Evolutionary conservation across 305 asterid genomes (phyloP), one percentile per base, ranked within the genome.

Genomic region (Solanum hybrid): DNA sequence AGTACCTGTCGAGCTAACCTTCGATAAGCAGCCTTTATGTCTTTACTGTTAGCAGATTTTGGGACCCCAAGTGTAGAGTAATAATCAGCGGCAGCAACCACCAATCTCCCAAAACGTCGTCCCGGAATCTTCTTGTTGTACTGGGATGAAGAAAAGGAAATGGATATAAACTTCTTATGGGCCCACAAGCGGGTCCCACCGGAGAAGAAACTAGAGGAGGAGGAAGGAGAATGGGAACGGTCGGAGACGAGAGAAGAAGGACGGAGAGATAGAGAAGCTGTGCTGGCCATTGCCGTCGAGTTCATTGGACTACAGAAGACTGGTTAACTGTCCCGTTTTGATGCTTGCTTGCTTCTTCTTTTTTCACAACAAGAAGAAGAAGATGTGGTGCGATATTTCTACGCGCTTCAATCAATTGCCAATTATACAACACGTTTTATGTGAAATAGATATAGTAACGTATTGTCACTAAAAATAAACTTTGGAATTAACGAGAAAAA

Each of bases 21-120:
- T 89, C 99, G 94, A 91, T 97, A 98, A 89, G 99, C 99, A 88
- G 99, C 95, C 91, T 98, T 98, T 80, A 98, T 98, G n/a, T 97
- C 99, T 93, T 98, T 97, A 88, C 78, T 78, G 65, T 89, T 93
- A 89, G 99, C 98, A 57, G 98, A 98, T 91, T 98, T 98, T 2
- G 98, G 93, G 51, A 97, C 97, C 32, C 99, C 98, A 20, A 98
- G 97, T 39, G 99, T 96, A 36, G 98, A 94, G 93, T 98, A 98
- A 90, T 94, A 98, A 95, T 98, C 99, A 68, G 97, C 97, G n/a
- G 96, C 98, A 24, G 99, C 94, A 89, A 96, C 96, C 39, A 93
- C 93, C 84, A 93, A 93, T 89, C 96, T 95, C 91, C 95, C 91
- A 87, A 93, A 94, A 92, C 99, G 95, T 95, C 93, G 91, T 2